Percentiles rank a stretch among this genome's conserved stretches.
Evolutionary conservation across 768 basidiomycete species (phyloP).

Genomic region (Scleroderma bovista): DNA sequence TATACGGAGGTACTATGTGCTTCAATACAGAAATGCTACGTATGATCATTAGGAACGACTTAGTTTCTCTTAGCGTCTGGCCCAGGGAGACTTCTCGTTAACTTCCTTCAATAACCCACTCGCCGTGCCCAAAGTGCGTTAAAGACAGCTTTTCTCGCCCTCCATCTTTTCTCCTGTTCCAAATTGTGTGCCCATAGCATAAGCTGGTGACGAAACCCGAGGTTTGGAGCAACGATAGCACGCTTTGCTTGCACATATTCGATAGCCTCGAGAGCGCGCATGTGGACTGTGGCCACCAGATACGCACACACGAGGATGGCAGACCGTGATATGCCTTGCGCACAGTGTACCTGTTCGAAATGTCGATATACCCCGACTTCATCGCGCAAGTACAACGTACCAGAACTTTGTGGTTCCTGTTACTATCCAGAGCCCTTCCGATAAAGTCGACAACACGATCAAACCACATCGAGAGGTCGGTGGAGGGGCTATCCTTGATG

Average conservation of each 20-base stretch:
- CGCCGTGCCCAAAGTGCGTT: conserved; percentile 13
- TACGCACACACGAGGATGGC: conserved; percentile 75
- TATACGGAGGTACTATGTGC: too few species aligned
- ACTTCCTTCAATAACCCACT: conserved; percentile 1
- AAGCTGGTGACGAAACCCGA: conserved; percentile 60
- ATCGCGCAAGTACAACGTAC: conserved; percentile 39
- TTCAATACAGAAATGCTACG: too few species aligned
- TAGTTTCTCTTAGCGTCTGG: too few species aligned
- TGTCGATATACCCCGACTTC: neutral
- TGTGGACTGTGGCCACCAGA: conserved; percentile 45
- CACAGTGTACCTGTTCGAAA: conserved; percentile 60
- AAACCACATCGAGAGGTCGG: conserved; percentile 43
- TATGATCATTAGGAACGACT: too few species aligned
- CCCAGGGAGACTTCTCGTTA: too few species aligned
- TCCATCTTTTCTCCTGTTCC: conserved; percentile 19
- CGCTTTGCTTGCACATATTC: conserved; percentile 51
- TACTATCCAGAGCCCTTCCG: conserved; percentile 39
- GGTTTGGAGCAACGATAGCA: conserved; percentile 59
- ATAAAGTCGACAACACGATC: conserved; percentile 50
- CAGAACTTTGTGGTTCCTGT: conserved; percentile 41
- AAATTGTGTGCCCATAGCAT: conserved; percentile 29
- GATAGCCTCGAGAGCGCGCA: conserved; percentile 51
- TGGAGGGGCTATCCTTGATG: conserved; percentile 36
- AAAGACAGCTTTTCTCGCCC: conserved; percentile 6
- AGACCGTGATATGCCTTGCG: conserved; percentile 70